Base-by-base conservation (phyloP, 2,329 filamentous ascomycete genomes). In the Trichoderma oligosporum region DNA sequence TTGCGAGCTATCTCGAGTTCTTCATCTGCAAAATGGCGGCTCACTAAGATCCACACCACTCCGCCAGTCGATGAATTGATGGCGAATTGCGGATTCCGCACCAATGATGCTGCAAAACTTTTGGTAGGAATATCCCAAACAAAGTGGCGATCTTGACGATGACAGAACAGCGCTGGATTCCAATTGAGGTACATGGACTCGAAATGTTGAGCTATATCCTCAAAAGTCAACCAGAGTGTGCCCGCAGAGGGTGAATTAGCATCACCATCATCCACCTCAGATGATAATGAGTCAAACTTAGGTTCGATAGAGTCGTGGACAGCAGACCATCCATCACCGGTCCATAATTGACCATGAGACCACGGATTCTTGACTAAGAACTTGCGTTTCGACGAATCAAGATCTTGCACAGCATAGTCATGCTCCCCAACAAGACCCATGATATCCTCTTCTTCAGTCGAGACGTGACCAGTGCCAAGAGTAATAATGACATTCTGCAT, bases 141-240 rank as follows among this genome's bases (percentile, higher is more conserved):
- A 67, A 97, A 96, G 72, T 99, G 94, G 56, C 92, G 84, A 65
- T 99, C 92, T 70, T 96, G 87, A 7, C 92, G 85, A 68, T 88
- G 76, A 1, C 77, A 77, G 72, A 99, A 99, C 0, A 96, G 77
- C 0, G 82, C 81, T 0, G 94, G 92, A 63, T 96, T 97, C 94
- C 94, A 99, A 73, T 97, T 99, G 55, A 99, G 78, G 71, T 97
- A 99, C 63, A 99, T 83, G 16, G 92, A 96, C 69, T 97, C 91
- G 62, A 97, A 99, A 68, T 96, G 86, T 66, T 96, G 91, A 33
- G 90, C 82, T 4, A 97, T 85, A 62, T 91, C 89, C 64, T 96
- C 89, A 25, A 94, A 84, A 22, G 87, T 85, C 74, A 97, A 95
- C 93, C 94, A 97, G 68, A 96, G 95, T 1, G 88, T 90, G n/a